These are phyloP conservation scores for Hypomyces perniciosus DNA, from an alignment of 2,329 filamentous ascomycete species.

Conservation along the genomic window DNA sequence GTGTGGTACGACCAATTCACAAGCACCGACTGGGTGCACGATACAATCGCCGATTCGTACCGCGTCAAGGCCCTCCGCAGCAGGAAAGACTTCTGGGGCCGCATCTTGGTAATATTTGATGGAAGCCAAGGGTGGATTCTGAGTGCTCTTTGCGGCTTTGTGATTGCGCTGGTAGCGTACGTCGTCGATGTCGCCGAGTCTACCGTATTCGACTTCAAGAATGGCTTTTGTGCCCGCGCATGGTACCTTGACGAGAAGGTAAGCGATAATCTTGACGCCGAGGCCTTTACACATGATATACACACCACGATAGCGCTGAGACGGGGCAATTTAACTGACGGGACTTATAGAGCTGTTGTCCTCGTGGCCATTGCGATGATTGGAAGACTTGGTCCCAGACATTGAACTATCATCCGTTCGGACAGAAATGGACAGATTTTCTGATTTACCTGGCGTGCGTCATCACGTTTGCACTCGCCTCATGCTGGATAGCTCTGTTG, in stretches of 20 bases:
- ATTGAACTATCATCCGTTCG: slow-evolving; percentile 38
- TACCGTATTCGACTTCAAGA: slow-evolving; percentile 82
- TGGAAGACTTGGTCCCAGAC: slow-evolving; percentile 53
- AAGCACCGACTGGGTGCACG: slow-evolving; percentile 96
- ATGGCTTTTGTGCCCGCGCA: slow-evolving; percentile 68
- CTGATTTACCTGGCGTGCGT: slow-evolving; percentile 67
- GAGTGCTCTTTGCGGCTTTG: slow-evolving; percentile 79
- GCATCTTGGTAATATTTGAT: slow-evolving; percentile 70
- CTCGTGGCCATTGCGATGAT: slow-evolving; percentile 46
- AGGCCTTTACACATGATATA: neutral
- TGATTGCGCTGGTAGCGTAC: slow-evolving; percentile 83
- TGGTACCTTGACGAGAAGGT: slow-evolving; percentile 73
- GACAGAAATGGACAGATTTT: slow-evolving; percentile 65
- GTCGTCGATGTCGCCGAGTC: slow-evolving; percentile 82
- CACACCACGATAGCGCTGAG: neutral
- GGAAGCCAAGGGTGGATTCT: slow-evolving; percentile 91
- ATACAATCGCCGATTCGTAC: slow-evolving; percentile 90
- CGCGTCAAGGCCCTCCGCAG: slow-evolving; percentile 77
- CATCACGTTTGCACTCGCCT: slow-evolving; percentile 60
- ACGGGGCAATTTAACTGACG: slow-evolving; percentile 8
- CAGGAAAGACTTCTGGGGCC: slow-evolving; percentile 79
- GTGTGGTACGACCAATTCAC: slow-evolving; percentile 99
- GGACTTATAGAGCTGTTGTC: slow-evolving; percentile 45
- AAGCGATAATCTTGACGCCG: neutral
- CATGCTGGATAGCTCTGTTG: slow-evolving; percentile 74